phyloP scores from a whole-genome alignment of 192 early-diverging fungal genomes.

The Coemansia sp. region DNA sequence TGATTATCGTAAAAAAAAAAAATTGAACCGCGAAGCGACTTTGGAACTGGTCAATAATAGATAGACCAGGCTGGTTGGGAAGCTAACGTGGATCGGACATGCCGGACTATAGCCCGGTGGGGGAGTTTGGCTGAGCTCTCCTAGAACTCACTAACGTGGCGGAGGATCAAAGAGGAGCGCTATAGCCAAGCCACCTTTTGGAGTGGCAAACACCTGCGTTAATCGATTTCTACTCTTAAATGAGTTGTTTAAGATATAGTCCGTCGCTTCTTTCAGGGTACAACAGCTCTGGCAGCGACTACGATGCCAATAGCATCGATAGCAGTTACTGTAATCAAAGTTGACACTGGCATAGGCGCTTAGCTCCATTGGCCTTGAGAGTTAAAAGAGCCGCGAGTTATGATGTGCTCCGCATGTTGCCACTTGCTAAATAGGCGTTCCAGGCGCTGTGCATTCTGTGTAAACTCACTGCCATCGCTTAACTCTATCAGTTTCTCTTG shows the following conservation, averaged over 20 bases:
- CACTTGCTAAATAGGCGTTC: neutral
- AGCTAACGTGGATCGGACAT: neutral
- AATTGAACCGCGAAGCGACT: neutral
- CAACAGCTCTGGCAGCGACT: too few species aligned
- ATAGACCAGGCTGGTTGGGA: neutral
- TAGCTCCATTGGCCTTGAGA: too few species aligned
- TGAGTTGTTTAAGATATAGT: too few species aligned
- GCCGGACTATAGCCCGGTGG: neutral
- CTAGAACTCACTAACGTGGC: neutral
- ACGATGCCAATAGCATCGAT: too few species aligned
- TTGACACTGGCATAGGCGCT: too few species aligned
- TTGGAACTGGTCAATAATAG: neutral
- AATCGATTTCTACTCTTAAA: too few species aligned
- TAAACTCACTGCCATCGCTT: neutral
- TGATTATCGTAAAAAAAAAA: neutral
- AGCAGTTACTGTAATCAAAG: too few species aligned
- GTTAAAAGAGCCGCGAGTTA: neutral
- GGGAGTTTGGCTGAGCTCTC: neutral
- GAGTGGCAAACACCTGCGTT: too few species aligned
- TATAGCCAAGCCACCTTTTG: neutral
- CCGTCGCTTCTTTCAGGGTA: too few species aligned
- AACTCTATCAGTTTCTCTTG: neutral
- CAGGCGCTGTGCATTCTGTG: neutral
- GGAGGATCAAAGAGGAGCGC: neutral
- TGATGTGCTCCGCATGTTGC: neutral